Evolutionary conservation across 2,329 filamentous ascomycete genomes (phyloP).

Genomic region (Epichloe coenophiala): DNA sequence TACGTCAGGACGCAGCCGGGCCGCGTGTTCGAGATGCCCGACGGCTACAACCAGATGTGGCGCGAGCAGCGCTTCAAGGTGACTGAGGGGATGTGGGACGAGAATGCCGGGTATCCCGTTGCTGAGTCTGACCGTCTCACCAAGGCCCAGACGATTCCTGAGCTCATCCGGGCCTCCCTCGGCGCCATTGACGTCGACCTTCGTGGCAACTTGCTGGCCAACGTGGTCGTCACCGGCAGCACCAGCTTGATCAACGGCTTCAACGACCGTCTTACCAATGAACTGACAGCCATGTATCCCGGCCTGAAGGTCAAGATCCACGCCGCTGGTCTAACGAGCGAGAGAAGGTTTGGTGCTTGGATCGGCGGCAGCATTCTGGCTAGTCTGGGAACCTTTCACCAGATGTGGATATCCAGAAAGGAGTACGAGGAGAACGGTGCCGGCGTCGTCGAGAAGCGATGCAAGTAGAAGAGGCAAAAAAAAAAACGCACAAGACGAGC

Average conservation of each 20-base stretch:
- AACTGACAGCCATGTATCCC: constrained; percentile 71
- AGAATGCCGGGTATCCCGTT: constrained; percentile 52
- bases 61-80: constrained; percentile 75
- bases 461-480: constrained; percentile 47
- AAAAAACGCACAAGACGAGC: not conserved
- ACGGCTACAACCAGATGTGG: constrained; percentile 94
- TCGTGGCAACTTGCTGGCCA: constrained; percentile 66
- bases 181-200: constrained; percentile 79
- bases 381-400: constrained; percentile 93
- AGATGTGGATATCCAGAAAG: constrained; percentile 97
- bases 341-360: constrained; percentile 88
- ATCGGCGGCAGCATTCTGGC: constrained; percentile 93
- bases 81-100: constrained; percentile 84
- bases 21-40: constrained; percentile 90
- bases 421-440: constrained; percentile 94
- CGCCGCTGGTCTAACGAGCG: constrained; percentile 71
- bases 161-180: constrained; percentile 66
- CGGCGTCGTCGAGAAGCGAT: constrained; percentile 87
- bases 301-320: constrained; percentile 79
- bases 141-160: constrained; percentile 68
- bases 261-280: constrained; percentile 76
- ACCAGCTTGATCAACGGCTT: constrained; percentile 81
- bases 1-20: constrained; percentile 58
- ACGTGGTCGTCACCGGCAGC: constrained; percentile 87
- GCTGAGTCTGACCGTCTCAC: constrained; percentile 35